Evolutionary conservation across 2,329 filamentous ascomycete genomes (phyloP).

Genomic region (Zasmidium angulare): DNA sequence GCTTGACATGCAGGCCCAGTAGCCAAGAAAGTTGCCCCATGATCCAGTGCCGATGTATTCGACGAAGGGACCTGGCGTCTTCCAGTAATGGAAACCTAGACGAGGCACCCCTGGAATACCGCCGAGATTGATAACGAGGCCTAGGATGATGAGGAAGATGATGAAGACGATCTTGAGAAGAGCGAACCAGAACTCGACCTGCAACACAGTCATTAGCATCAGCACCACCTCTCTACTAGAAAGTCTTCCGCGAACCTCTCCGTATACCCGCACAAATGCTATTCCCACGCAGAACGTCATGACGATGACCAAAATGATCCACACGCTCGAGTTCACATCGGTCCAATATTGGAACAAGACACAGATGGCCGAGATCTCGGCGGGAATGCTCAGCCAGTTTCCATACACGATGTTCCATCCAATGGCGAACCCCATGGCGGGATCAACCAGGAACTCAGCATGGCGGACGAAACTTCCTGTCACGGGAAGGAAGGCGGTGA

Average conservation of each 20-base stretch:
- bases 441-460: conserved; percentile 54
- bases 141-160: conserved; percentile 45
- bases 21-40: conserved; percentile 44
- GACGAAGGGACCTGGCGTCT: conserved; percentile 45
- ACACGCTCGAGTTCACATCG: conserved; percentile 35
- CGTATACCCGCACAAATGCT: conserved; percentile 40
- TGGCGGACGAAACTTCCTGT: conserved; percentile 53
- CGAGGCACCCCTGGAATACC: conserved; percentile 41
- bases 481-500: conserved; percentile 52
- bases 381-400: conserved; percentile 33
- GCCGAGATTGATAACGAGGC: conserved; percentile 45
- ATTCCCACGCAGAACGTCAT: conserved; percentile 36
- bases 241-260: conserved; percentile 16
- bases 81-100: conserved; percentile 49
- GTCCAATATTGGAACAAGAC: conserved; percentile 34
- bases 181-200: conserved; percentile 50
- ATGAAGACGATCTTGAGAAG: conserved; percentile 47
- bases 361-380: conserved; percentile 33
- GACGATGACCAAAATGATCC: conserved; percentile 35
- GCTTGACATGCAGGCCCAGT: conserved; percentile 32
- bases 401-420: conserved; percentile 30
- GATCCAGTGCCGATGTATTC: conserved; percentile 37
- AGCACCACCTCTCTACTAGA: neutral
- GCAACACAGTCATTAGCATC: conserved; percentile 14
- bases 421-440: conserved; percentile 38